phyloP scores from a whole-genome alignment of 1,284 basidiomycete species.

The Sparassis latifolia region DNA sequence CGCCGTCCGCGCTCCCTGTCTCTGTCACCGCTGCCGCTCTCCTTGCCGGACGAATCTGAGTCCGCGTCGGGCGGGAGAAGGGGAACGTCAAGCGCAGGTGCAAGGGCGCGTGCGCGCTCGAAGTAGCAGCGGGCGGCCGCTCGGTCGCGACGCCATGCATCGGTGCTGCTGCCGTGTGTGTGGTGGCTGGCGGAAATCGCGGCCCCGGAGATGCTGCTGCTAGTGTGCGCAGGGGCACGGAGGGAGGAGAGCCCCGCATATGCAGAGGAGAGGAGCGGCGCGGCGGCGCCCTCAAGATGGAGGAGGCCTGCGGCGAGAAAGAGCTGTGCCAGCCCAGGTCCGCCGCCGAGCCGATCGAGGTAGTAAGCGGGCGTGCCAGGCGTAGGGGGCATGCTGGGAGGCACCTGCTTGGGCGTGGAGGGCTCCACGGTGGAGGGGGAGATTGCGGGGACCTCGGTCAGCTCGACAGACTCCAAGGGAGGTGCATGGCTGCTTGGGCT shows the following conservation, averaged over 20 bases:
- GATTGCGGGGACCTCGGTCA: slow-evolving; percentile 1
- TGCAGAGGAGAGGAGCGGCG: slow-evolving; percentile 57
- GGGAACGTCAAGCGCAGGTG: slow-evolving; percentile 61
- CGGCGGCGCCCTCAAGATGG: slow-evolving; percentile 68
- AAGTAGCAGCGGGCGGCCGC: slow-evolving; percentile 63
- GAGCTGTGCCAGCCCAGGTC: slow-evolving; percentile 56
- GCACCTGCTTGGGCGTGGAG: slow-evolving; percentile 8
- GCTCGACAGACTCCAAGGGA: slow-evolving; percentile 6
- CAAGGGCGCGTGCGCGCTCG: slow-evolving; percentile 53
- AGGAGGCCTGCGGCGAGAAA: slow-evolving; percentile 71
- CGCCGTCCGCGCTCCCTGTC: not conserved
- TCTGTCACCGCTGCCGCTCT: slow-evolving; percentile 11
- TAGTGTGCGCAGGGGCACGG: slow-evolving; percentile 40
- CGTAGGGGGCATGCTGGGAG: slow-evolving; percentile 25
- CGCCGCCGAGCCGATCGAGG: slow-evolving; percentile 56
- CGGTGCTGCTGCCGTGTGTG: slow-evolving; percentile 35
- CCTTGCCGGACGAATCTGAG: slow-evolving; percentile 36
- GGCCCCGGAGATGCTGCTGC: slow-evolving; percentile 26
- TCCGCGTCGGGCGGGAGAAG: slow-evolving; percentile 46
- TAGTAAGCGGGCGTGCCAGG: slow-evolving; percentile 56
- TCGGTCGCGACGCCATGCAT: slow-evolving; percentile 65
- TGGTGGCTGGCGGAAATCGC: too few relatives aligned
- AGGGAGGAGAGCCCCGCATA: slow-evolving; percentile 70
- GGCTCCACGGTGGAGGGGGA: slow-evolving; percentile 3
- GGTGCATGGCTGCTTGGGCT: slow-evolving; percentile 1